Evolutionary conservation across 257 asterid genomes (phyloP).

Genomic region (Nyctanthes arbortristis): DNA sequence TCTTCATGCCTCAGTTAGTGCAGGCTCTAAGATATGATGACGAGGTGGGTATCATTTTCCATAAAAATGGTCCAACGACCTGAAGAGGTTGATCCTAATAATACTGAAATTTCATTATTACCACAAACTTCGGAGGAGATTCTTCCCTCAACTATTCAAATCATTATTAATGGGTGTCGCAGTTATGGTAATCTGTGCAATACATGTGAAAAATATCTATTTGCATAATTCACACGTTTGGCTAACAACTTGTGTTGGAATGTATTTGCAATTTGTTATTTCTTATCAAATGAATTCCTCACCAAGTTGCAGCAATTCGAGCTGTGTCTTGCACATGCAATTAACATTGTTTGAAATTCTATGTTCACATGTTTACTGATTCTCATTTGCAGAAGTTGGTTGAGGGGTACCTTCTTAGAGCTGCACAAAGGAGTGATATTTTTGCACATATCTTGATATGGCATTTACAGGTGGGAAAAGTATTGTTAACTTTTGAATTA

Average conservation of each 20-base stretch:
- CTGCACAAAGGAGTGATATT: constrained; percentile 93
- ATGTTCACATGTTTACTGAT: constrained; percentile 20
- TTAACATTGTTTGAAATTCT: constrained; percentile 6
- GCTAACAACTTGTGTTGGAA: constrained; percentile 14
- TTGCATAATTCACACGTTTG: neutral
- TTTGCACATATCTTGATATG: constrained; percentile 98
- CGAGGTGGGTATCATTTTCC: constrained; percentile 51
- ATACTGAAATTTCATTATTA: constrained; percentile 10
- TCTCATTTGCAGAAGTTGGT: constrained; percentile 77
- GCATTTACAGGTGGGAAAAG: constrained; percentile 79
- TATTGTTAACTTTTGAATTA: neutral
- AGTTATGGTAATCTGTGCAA: neutral
- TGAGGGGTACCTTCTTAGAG: constrained; percentile 98
- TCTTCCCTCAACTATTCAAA: constrained; percentile 9
- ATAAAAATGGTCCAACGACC: constrained; percentile 6
- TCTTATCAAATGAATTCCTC: constrained; percentile 4
- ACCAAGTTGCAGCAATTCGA: neutral
- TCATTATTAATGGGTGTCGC: neutral
- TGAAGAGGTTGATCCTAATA: constrained; percentile 13
- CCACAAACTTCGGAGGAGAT: neutral
- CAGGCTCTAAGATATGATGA: constrained; percentile 97
- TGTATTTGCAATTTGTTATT: constrained; percentile 6
- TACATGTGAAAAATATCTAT: neutral
- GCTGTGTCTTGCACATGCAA: constrained; percentile 23
- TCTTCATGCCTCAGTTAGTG: constrained; percentile 99